Base-by-base conservation (phyloP, 768 basidiomycete species). In the Phylloporus rhodoxanthus region DNA sequence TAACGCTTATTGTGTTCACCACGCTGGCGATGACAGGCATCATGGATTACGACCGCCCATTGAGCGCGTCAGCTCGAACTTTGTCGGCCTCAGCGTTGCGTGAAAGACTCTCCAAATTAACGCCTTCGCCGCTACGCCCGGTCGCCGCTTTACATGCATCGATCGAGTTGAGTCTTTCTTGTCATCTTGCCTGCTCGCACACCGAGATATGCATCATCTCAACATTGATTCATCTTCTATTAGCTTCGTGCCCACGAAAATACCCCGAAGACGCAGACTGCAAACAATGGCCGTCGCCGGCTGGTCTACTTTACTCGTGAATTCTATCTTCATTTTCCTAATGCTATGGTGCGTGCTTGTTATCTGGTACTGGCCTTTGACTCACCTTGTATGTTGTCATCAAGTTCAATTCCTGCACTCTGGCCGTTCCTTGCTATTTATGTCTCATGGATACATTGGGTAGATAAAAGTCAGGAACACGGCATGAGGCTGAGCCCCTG, bases 261-360 rank as follows among this genome's bases (percentile, higher is more conserved):
- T 97, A 59, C 94, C 94, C 14, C 78, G 84, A 52, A 86, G 85
- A 67, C 78, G 93, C 57, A 75, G 93, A 58, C 66, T 95, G 51
- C 94, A 98, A 72, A 97, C 89, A 57, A 73, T 91, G 55, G 85
- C 81, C 0, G 95, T 98, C 40, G 89, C 93, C 14, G 56, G 83
- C 45, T 95, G 90, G 91, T 88, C 89, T 25, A 79, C 85, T n/a
- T 70, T 84, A 66, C 82, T 96, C 45, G 77, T 87, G 3, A 74
- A 86, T 48, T 77, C 77, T 17, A 66, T 79, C 13, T 78, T 78
- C 56, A 45, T 79, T 37, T 96, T 92, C 72, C 73, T 95, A 29
- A 62, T 87, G n/a, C 74, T 93, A 39, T 85, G 88, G 94, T 93
- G 61, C 62, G 86, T 41, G 28, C 13, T 8, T 33, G 15, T 37